A percentile compares a stretch with the other conserved stretches of the same genome.
Conservation (phyloP, 164 flowering plant species). For the Hamamelis virginiana region DNA sequence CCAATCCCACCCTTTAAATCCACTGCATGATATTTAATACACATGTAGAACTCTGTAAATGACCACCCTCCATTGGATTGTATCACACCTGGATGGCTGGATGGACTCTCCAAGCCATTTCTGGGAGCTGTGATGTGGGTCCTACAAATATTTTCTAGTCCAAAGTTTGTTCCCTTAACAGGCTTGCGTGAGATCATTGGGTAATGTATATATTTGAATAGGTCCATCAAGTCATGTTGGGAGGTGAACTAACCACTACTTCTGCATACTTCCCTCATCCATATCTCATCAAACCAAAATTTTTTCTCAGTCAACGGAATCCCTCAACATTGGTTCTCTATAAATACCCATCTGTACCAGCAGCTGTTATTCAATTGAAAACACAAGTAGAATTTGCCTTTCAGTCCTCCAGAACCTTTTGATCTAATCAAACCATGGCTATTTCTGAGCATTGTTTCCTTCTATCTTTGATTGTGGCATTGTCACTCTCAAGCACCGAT, state of each 20-base stretch:
- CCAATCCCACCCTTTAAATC: too few species aligned
- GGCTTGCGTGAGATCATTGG: too few species aligned
- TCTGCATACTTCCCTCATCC: slow-evolving; percentile 7
- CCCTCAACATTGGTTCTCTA: not conserved
- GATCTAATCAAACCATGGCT: slow-evolving; percentile 13
- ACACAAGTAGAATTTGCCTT: not conserved
- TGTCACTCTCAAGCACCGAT: slow-evolving; percentile 13
- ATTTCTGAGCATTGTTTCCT: not conserved
- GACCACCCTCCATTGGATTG: too few species aligned
- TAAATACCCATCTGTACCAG: slow-evolving; percentile 1
- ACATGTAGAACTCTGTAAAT: too few species aligned
- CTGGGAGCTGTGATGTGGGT: too few species aligned
- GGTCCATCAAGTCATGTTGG: too few species aligned
- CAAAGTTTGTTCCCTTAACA: too few species aligned
- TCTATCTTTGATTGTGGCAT: slow-evolving; percentile 7
- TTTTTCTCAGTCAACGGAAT: not conserved
- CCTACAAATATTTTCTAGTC: too few species aligned
- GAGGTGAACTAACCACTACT: slow-evolving; percentile 8
- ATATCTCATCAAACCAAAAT: slow-evolving; percentile 14
- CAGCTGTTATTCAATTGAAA: not conserved
- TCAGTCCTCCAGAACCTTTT: not conserved
- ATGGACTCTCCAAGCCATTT: too few species aligned
- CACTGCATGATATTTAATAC: too few species aligned
- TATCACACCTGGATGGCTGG: too few species aligned
- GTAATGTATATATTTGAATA: too few species aligned